Evolutionary conservation across 2,329 filamentous ascomycete genomes (phyloP).

Genomic region (Aplosporella prunicola): DNA sequence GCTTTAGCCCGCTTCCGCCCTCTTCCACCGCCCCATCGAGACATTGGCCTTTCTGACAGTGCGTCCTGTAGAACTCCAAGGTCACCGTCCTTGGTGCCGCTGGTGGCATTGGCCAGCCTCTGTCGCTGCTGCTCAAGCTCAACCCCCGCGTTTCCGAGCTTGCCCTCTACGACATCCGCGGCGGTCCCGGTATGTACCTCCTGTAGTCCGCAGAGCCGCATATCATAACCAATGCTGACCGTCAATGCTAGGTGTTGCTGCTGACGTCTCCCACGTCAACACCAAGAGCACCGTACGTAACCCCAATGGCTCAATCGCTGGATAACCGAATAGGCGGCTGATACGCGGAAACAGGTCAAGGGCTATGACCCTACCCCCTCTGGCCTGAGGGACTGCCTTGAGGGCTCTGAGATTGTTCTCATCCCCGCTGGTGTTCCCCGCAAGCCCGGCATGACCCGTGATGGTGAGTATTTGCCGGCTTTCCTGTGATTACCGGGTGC

Average conservation of each 20-base stretch:
- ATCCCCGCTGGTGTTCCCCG: conserved; percentile 97
- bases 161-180: conserved; percentile 94
- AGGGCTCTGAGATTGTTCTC: conserved; percentile 85
- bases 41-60: conserved; percentile 17
- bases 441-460: conserved; percentile 99
- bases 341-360: conserved; percentile 50
- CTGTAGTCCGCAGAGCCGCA: background rate
- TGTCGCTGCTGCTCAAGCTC: conserved; percentile 97
- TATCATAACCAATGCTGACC: too few relatives aligned
- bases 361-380: conserved; percentile 73
- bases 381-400: conserved; percentile 70
- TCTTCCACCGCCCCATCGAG: conserved; percentile 11
- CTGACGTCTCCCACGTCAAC: conserved; percentile 98
- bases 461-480: conserved; percentile 48
- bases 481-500: background rate
- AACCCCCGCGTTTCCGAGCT: conserved; percentile 92
- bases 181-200: conserved; percentile 67
- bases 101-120: conserved; percentile 95
- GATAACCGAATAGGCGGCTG: too few relatives aligned
- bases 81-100: conserved; percentile 93
- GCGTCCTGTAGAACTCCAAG: conserved; percentile 68
- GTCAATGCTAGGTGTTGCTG: conserved; percentile 70
- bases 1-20: conserved; percentile 6
- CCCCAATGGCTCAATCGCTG: background rate
- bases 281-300: conserved; percentile 67